phyloP scores from a whole-genome alignment of 495 filamentous ascomycete species.

The Hyaloscypha hepaticicola region DNA sequence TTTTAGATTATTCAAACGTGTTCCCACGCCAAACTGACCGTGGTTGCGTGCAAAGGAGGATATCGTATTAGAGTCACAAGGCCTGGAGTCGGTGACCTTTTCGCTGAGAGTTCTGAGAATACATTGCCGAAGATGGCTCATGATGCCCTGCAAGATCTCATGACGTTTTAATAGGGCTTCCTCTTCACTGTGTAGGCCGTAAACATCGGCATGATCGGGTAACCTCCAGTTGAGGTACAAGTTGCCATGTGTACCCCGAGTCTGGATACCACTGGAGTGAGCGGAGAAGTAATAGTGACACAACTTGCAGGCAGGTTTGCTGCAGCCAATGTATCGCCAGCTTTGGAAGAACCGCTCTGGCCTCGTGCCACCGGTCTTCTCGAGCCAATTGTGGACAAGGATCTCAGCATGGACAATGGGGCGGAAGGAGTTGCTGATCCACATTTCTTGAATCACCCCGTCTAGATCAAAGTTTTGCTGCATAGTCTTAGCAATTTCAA shows the following conservation, averaged over 20 bases:
- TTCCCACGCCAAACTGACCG: background rate
- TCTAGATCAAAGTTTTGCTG: constrained; percentile 12
- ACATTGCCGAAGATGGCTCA: constrained; percentile 7
- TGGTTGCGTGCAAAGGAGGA: constrained; percentile 6
- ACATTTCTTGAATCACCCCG: constrained; percentile 4
- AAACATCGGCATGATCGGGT: constrained; percentile 26
- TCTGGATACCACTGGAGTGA: constrained; percentile 9
- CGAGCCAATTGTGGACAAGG: constrained; percentile 7
- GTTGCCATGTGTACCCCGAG: constrained; percentile 23
- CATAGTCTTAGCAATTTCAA: constrained; percentile 8
- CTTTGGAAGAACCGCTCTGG: constrained; percentile 27
- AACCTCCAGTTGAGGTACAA: constrained; percentile 30
- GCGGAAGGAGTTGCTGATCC: constrained; percentile 1
- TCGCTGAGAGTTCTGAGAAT: constrained; percentile 12
- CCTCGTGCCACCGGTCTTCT: constrained; percentile 7
- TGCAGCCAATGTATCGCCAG: constrained; percentile 29
- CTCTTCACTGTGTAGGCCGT: constrained; percentile 4
- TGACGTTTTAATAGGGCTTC: constrained; percentile 5
- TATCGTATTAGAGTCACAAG: constrained; percentile 12
- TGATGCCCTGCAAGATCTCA: constrained; percentile 4
- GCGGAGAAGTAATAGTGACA: constrained; percentile 30
- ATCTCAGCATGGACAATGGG: constrained; percentile 15
- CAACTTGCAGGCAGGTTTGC: constrained; percentile 32
- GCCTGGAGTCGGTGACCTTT: constrained; percentile 5
- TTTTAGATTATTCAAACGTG: constrained; percentile 4